phyloP scores from a whole-genome alignment of 139 green algal species.

The Yamagishiella unicocca region DNA sequence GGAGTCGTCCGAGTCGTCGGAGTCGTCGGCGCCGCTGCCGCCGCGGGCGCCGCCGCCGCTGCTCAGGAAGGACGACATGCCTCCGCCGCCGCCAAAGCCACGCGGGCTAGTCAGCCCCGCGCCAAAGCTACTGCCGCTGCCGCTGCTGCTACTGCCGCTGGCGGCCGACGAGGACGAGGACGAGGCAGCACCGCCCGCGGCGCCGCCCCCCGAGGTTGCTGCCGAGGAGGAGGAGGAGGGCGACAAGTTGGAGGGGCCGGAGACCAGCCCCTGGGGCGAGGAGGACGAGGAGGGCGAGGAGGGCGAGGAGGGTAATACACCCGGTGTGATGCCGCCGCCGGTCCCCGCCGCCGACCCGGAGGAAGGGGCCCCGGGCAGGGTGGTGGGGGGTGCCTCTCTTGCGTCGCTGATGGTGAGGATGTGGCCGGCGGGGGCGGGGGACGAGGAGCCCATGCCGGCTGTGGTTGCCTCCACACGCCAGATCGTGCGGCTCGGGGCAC shows the following conservation, averaged over 20 bases:
- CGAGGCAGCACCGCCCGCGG: not conserved
- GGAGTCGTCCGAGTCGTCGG: slow-evolving; percentile 3
- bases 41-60: not conserved
- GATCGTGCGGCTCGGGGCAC: slow-evolving; percentile 40
- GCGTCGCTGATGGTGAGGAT: slow-evolving; percentile 43
- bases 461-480: slow-evolving; percentile 50
- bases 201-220: not conserved
- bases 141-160: not conserved
- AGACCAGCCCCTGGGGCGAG: not conserved
- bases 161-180: not conserved
- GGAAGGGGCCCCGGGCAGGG: too few species aligned
- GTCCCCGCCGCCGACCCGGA: too few species aligned
- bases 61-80: not conserved
- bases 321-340: too few species aligned
- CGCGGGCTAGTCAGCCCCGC: too few species aligned
- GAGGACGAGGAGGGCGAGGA: not conserved
- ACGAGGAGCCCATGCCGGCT: not conserved
- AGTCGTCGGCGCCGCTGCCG: not conserved
- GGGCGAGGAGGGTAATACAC: not conserved
- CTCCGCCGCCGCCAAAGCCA: not conserved
- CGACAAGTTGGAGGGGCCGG: not conserved
- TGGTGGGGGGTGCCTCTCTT: not conserved
- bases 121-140: slow-evolving; percentile 1
- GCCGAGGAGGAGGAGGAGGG: not conserved
- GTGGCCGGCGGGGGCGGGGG: slow-evolving; percentile 10